phyloP scores from a whole-genome alignment of 164 flowering plant genomes.

The grape (Vitis vinifera) region DNA sequence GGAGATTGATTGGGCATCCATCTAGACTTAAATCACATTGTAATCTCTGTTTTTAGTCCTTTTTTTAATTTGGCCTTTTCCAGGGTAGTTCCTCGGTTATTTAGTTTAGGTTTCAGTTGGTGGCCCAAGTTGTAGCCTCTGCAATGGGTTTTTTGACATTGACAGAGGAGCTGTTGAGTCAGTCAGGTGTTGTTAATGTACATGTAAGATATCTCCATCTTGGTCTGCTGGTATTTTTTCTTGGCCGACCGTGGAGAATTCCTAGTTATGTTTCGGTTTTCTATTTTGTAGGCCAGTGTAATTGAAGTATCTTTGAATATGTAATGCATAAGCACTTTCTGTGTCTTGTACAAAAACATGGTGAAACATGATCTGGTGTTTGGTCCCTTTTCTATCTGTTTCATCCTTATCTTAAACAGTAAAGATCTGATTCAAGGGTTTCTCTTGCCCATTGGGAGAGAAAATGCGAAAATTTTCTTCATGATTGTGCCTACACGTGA shows the following conservation, averaged over 20 bases:
- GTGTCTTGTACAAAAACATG: neutral
- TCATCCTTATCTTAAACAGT: too few species aligned
- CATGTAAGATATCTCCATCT: slow-evolving; percentile 8
- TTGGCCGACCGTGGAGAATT: slow-evolving; percentile 14
- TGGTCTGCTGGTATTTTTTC: slow-evolving; percentile 34
- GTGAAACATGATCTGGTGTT: neutral
- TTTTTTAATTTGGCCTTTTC: neutral
- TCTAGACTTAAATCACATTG: slow-evolving; percentile 4
- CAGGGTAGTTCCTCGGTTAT: neutral
- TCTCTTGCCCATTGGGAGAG: too few species aligned
- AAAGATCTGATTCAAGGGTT: too few species aligned
- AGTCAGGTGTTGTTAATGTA: neutral
- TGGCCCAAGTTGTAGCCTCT: slow-evolving; percentile 27
- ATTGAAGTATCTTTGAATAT: neutral
- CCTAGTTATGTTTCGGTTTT: neutral
- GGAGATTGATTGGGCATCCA: slow-evolving; percentile 59
- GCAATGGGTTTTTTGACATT: slow-evolving; percentile 47
- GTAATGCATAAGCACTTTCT: neutral
- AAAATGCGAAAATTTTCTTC: too few species aligned
- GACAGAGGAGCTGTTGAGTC: slow-evolving; percentile 24
- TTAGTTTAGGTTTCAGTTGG: neutral
- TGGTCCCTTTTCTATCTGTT: too few species aligned
- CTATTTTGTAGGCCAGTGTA: neutral
- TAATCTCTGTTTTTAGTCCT: neutral
- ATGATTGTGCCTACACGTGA: too few species aligned